Conservation (phyloP, 2,329 filamentous ascomycete genomes). For the Calonectria pteridis region DNA sequence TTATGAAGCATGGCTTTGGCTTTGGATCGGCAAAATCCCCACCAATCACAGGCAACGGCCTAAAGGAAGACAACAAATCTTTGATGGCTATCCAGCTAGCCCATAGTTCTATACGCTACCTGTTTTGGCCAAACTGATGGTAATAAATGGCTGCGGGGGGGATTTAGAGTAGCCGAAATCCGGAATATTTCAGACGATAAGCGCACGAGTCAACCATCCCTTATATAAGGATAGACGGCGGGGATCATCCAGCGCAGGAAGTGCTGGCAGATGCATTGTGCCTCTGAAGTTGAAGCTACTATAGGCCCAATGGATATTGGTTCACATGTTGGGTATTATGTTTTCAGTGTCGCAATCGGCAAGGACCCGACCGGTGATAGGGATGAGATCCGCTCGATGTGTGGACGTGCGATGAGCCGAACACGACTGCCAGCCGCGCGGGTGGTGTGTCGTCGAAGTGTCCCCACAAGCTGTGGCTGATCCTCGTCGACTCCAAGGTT, state of each 20-base stretch:
- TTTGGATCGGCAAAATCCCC: not conserved
- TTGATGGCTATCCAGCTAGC: not conserved
- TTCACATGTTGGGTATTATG: not conserved
- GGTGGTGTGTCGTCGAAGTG: constrained; percentile 46
- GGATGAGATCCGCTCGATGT: not conserved
- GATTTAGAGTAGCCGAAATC: not conserved
- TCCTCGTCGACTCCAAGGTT: constrained; percentile 28
- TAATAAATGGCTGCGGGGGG: not conserved
- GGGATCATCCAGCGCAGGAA: not conserved
- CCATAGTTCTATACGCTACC: not conserved
- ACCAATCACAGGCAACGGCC: not conserved
- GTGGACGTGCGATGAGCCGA: constrained; percentile 12
- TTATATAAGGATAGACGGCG: not conserved
- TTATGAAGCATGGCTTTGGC: not conserved
- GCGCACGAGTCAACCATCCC: not conserved
- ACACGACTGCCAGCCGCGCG: constrained; percentile 35
- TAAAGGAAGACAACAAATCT: not conserved
- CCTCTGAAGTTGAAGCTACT: not conserved
- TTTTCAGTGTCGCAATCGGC: not conserved
- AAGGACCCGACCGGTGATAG: not conserved
- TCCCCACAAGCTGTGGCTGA: constrained; percentile 38
- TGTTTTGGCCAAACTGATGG: not conserved
- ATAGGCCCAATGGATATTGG: not conserved
- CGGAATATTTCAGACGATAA: not conserved
- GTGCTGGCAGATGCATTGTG: not conserved